Conservation (phyloP, 306 rosid genomes). For the Vigna mungo region DNA sequence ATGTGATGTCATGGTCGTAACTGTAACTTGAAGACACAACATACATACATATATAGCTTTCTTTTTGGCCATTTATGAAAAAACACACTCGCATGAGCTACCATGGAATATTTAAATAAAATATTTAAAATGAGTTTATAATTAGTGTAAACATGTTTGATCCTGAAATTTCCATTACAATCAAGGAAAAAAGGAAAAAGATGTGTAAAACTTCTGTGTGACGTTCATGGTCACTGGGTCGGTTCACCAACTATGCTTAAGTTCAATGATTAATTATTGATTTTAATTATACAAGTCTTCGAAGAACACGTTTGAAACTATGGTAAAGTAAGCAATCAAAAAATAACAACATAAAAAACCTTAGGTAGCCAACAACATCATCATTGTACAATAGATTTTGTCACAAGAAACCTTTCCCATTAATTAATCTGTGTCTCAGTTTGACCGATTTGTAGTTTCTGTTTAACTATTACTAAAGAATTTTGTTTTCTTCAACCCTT, state of each 20-base stretch:
- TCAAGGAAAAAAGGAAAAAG: not conserved
- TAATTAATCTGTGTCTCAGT: constrained; percentile 6
- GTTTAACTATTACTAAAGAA: not conserved
- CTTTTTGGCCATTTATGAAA: constrained; percentile 43
- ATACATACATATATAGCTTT: constrained; percentile 40
- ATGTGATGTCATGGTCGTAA: constrained; percentile 69
- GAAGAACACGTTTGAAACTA: constrained; percentile 36
- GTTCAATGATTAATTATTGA: constrained; percentile 26
- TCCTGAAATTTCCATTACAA: not conserved
- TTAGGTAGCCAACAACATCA: constrained; percentile 37
- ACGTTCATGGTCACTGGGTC: constrained; percentile 29
- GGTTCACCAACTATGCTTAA: constrained; percentile 50
- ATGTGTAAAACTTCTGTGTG: constrained; percentile 6
- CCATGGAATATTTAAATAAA: not conserved
- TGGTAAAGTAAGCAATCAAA: constrained; percentile 33
- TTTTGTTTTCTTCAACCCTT: not conserved
- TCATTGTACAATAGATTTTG: constrained; percentile 37
- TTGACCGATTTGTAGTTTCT: constrained; percentile 39
- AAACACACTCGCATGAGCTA: not conserved
- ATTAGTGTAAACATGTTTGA: constrained; percentile 4
- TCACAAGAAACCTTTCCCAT: constrained; percentile 27
- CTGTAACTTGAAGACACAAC: constrained; percentile 61
- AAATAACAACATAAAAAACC: constrained; percentile 26
- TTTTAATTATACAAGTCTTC: constrained; percentile 32
- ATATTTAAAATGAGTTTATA: not conserved